Conservation (phyloP, 2,329 filamentous ascomycete species). For the Macrophomina pseudophaseolina region DNA sequence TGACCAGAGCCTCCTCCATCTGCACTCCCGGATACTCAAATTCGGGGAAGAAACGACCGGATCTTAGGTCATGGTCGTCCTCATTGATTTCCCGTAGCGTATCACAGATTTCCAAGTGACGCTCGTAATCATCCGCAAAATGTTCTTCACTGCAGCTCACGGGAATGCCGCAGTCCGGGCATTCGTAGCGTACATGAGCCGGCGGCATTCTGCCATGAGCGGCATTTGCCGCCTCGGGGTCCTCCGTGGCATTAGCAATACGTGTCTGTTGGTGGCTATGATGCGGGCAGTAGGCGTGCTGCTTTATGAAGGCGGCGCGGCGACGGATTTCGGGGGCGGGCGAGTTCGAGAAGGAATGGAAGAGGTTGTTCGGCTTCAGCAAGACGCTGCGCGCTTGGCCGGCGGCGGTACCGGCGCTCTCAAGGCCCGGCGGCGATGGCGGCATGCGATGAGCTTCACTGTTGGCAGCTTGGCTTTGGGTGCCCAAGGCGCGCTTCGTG, state of each 20-base stretch:
- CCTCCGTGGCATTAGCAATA: conserved; percentile 66
- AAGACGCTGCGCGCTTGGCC: conserved; percentile 37
- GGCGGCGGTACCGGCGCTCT: conserved; percentile 36
- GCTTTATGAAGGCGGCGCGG: conserved; percentile 87
- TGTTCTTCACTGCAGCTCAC: conserved; percentile 94
- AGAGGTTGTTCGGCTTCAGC: conserved; percentile 79
- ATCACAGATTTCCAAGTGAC: conserved; percentile 90
- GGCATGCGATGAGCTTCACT: conserved; percentile 38
- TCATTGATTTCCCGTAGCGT: conserved; percentile 92
- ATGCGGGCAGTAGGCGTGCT: conserved; percentile 93
- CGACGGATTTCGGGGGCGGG: conserved; percentile 86
- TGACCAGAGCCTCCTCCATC: conserved; percentile 89
- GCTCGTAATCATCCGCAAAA: conserved; percentile 95
- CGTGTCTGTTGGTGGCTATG: conserved; percentile 81
- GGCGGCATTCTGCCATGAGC: conserved; percentile 66
- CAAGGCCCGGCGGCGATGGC: conserved; percentile 33
- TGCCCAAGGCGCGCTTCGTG: conserved; percentile 29
- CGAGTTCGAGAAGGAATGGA: conserved; percentile 89
- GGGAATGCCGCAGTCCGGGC: conserved; percentile 92
- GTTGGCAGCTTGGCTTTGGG: conserved; percentile 32
- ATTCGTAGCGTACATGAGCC: conserved; percentile 89
- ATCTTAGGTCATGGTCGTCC: conserved; percentile 93
- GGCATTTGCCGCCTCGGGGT: conserved; percentile 65
- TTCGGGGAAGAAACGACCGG: conserved; percentile 89
- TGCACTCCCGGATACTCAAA: conserved; percentile 89